phyloP scores from a whole-genome alignment of 148 eudicot genomes.

The Camellia japonica region DNA sequence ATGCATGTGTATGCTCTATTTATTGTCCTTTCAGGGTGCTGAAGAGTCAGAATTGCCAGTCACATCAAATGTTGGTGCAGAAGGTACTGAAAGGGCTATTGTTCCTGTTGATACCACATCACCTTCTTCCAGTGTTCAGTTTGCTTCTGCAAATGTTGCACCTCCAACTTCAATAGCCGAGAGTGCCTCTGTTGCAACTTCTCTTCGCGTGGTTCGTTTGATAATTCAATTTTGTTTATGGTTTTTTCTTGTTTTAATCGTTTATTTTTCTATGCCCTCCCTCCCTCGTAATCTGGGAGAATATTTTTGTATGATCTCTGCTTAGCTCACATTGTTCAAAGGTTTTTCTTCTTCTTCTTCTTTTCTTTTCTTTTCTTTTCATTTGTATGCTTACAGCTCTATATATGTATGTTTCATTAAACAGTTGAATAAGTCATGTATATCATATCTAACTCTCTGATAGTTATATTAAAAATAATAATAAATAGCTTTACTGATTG shows the following conservation, averaged over 20 bases:
- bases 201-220: slow-evolving; percentile 74
- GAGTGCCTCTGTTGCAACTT: slow-evolving; percentile 60
- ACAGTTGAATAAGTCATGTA: neutral
- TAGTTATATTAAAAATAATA: neutral
- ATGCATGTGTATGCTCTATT: neutral
- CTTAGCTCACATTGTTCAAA: neutral
- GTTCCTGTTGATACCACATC: slow-evolving; percentile 41
- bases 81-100: slow-evolving; percentile 37
- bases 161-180: slow-evolving; percentile 55
- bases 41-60: slow-evolving; percentile 48
- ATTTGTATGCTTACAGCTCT: too few relatives aligned
- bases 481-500: slow-evolving; percentile 16
- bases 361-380: neutral
- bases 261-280: neutral
- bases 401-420: neutral
- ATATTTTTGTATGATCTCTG: neutral
- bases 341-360: neutral
- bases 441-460: neutral
- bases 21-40: slow-evolving; percentile 45
- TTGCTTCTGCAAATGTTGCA: slow-evolving; percentile 34
- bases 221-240: neutral
- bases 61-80: slow-evolving; percentile 39
- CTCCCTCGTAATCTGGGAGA: neutral
- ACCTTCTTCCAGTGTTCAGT: slow-evolving; percentile 48
- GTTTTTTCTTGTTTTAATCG: neutral